These are phyloP conservation scores for Aspergillus latus DNA, from an alignment of 2,329 filamentous ascomycete genomes.

Conservation along the genomic window DNA sequence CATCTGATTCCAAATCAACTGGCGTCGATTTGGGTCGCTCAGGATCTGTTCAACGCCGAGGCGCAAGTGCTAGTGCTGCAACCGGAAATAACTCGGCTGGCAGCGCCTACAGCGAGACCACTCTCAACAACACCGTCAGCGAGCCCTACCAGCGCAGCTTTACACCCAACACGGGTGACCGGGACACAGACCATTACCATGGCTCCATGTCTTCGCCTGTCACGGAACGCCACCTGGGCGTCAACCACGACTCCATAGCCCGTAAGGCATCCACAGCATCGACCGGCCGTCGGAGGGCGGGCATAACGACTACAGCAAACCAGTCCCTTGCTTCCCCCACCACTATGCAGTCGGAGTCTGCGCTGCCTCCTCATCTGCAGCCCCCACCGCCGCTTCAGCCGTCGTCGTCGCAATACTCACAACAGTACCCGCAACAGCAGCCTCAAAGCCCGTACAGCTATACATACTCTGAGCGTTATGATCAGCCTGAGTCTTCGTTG, in stretches of 20 bases:
- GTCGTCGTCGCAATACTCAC: slow-evolving; percentile 4
- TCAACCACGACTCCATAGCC: slow-evolving; percentile 29
- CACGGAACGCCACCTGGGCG: slow-evolving; percentile 24
- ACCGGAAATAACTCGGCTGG: not conserved
- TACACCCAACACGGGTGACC: slow-evolving; percentile 26
- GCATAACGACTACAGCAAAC: slow-evolving; percentile 19
- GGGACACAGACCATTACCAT: slow-evolving; percentile 30
- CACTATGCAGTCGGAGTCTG: slow-evolving; percentile 19
- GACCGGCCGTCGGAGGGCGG: slow-evolving; percentile 40
- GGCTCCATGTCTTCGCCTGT: slow-evolving; percentile 26
- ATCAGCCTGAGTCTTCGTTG: slow-evolving; percentile 14
- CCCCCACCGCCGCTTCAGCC: slow-evolving; percentile 10
- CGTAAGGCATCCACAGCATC: slow-evolving; percentile 44
- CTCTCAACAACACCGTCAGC: slow-evolving; percentile 1
- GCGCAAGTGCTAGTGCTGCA: slow-evolving; percentile 25
- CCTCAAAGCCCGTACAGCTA: not conserved
- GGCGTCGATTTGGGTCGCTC: slow-evolving; percentile 32
- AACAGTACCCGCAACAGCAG: slow-evolving; percentile 8
- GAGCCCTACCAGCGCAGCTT: slow-evolving; percentile 19
- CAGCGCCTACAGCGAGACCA: slow-evolving; percentile 29
- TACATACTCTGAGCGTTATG: slow-evolving; percentile 16
- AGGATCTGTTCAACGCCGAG: slow-evolving; percentile 32
- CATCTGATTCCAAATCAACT: slow-evolving; percentile 25
- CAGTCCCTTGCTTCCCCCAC: slow-evolving; percentile 23
- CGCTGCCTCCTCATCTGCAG: slow-evolving; percentile 22